Evolutionary conservation across 1,284 basidiomycete species (phyloP).

Genomic region (Uromyces viciae-fabae): DNA sequence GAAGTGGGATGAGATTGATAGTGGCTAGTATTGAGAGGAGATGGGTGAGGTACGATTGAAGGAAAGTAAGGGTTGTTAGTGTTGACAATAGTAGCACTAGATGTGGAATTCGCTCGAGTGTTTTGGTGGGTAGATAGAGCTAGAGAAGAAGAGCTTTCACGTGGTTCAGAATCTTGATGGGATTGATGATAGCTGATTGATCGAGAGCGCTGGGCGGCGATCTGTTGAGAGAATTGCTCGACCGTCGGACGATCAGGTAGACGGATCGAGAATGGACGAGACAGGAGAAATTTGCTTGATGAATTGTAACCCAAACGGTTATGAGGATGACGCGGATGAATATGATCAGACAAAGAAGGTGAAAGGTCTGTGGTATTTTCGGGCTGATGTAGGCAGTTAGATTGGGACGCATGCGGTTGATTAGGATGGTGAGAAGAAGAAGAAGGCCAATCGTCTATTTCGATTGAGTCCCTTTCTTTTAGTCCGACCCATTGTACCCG

Average conservation of each 20-base stretch:
- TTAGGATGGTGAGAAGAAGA: slow-evolving; percentile 1
- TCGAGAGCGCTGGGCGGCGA: neutral
- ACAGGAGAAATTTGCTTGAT: neutral
- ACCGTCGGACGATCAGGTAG: slow-evolving; percentile 18
- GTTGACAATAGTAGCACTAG: neutral
- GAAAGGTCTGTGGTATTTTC: slow-evolving; percentile 5
- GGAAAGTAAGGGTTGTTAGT: slow-evolving; percentile 40
- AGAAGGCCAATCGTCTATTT: slow-evolving; percentile 29
- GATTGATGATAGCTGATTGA: neutral
- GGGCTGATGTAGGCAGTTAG: neutral
- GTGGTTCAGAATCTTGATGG: neutral
- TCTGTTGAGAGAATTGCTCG: slow-evolving; percentile 16
- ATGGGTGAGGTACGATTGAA: slow-evolving; percentile 1
- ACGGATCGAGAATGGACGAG: slow-evolving; percentile 25
- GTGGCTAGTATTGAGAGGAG: neutral
- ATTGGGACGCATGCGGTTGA: neutral
- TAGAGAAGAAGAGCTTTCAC: slow-evolving; percentile 4
- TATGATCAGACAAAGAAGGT: slow-evolving; percentile 2
- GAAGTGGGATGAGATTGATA: neutral
- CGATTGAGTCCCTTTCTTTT: slow-evolving; percentile 25
- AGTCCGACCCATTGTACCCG: slow-evolving; percentile 43
- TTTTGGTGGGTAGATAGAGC: slow-evolving; percentile 16
- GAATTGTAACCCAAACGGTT: neutral
- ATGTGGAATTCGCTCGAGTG: slow-evolving; percentile 2
- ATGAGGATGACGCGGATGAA: neutral